Conservation (phyloP, 495 filamentous ascomycete genomes). For the Hypoxylon fragiforme region DNA sequence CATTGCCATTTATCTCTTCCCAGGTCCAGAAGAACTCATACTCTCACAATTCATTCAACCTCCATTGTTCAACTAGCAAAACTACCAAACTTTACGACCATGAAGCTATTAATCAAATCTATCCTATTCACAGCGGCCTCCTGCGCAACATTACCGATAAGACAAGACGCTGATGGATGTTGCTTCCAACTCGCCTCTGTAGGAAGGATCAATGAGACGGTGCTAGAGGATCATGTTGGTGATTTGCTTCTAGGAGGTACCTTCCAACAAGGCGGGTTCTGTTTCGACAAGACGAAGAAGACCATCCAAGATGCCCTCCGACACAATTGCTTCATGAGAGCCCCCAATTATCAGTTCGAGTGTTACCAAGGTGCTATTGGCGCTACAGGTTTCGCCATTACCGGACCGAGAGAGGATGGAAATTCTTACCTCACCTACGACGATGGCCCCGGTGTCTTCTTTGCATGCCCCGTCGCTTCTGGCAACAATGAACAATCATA, state of each 20-base stretch:
- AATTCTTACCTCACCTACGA: constrained; percentile 32
- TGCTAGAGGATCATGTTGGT: constrained; percentile 33
- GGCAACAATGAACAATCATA: constrained; percentile 21
- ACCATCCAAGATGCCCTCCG: constrained; percentile 33
- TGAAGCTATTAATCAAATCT: constrained; percentile 28
- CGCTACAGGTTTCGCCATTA: constrained; percentile 27
- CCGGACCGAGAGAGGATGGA: constrained; percentile 4
- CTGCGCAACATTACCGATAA: constrained; percentile 19
- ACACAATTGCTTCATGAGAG: constrained; percentile 38
- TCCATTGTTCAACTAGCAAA: constrained; percentile 4
- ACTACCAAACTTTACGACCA: background rate
- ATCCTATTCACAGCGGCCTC: constrained; percentile 16
- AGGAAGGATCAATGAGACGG: constrained; percentile 26
- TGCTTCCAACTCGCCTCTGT: constrained; percentile 37
- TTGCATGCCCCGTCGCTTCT: constrained; percentile 25
- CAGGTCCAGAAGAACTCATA: background rate
- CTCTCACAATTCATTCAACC: background rate
- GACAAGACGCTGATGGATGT: constrained; percentile 19
- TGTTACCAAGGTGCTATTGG: constrained; percentile 34
- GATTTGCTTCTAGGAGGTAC: constrained; percentile 31
- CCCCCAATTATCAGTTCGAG: constrained; percentile 30
- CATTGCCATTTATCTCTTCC: background rate
- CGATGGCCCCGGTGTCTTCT: constrained; percentile 22
- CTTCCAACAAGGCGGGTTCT: constrained; percentile 37
- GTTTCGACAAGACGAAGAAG: constrained; percentile 29